These are phyloP conservation scores for Aspergillus chevalieri DNA, from an alignment of 2,329 filamentous ascomycete species.

Conservation along the genomic window DNA sequence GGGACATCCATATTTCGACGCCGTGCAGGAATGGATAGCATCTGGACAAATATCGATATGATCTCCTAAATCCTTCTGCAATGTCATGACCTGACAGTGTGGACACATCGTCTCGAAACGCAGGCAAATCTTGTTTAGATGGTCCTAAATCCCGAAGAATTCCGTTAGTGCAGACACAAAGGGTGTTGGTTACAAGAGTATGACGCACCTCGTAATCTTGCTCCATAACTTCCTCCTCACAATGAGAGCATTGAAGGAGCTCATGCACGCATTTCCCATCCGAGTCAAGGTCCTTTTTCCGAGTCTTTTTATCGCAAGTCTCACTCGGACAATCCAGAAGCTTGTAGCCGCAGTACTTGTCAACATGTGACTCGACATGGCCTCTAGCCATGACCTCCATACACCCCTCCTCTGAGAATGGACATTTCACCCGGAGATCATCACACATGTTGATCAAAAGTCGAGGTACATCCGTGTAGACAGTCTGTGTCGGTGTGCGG, in stretches of 20 bases:
- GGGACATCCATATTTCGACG: constrained; percentile 40
- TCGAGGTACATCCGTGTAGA: constrained; percentile 44
- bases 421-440: constrained; percentile 56
- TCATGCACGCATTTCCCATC: constrained; percentile 49
- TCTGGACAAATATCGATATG: constrained; percentile 35
- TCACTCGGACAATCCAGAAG: constrained; percentile 47
- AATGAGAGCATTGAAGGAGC: constrained; percentile 48
- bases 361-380: constrained; percentile 54
- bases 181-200: neutral
- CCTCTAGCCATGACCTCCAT: constrained; percentile 48
- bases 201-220: constrained; percentile 46
- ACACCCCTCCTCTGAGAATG: constrained; percentile 51
- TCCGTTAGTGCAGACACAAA: constrained; percentile 3
- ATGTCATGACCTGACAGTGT: constrained; percentile 30
- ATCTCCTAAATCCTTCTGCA: constrained; percentile 26
- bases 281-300: constrained; percentile 49
- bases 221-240: constrained; percentile 49
- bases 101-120: constrained; percentile 31
- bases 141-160: constrained; percentile 20
- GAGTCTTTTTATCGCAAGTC: constrained; percentile 48
- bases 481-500: constrained; percentile 39
- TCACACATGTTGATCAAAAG: constrained; percentile 57
- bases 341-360: constrained; percentile 54
- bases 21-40: constrained; percentile 31
- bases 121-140: constrained; percentile 33